Evolutionary conservation across 495 filamentous ascomycete species (phyloP), one percentile per base, ranked within the genome.

Genomic region (Penicillium coffeae): DNA sequence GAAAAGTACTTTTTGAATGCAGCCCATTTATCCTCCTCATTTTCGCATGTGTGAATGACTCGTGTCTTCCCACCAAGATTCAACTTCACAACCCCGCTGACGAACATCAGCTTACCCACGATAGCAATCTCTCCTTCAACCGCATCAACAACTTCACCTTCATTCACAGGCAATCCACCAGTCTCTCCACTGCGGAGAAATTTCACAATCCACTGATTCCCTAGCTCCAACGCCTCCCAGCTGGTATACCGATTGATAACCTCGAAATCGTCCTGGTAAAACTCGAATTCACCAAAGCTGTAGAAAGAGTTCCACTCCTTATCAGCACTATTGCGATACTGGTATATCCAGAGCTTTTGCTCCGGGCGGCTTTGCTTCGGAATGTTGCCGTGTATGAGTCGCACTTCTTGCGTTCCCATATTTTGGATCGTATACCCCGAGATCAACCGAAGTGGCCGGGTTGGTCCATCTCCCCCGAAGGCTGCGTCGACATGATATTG

Each of bases 401-500:
- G 71, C 2, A 81, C 59, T 50, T 81, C 61, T 46, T 81, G 75
- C 8, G 70, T 45, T 3, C 73, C 72, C 2, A 83, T 67, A 27
- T 77, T 76, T 0, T 58, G 39, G 12, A 63, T 54, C 2, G 71
- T 54, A 3, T 60, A 47, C 0, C 70, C 69, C 1, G 65, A 58
- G 4, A 73, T 59, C 8, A 87, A 58, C 0, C 65, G 72, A 8
- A 88, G 53, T 0, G 85, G 83, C 8, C 63, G 54, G 13, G 75
- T 79, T 0, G 78, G 74, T 3, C 82, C 83, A 55, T 83, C 75
- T 15, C 72, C 69, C 3, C 88, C 89, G 45, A 90, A 90, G 0
- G 78, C 86, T 10, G 88, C 84, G 50, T 94, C 88, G 2, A 90
- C 69, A 36, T 81, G 70, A 45, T 79, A 88, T 48, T 71, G 71